Percentiles rank a stretch among this genome's conserved stretches.
Conservation (phyloP, 345 rosid species). For the Citrus sp. region DNA sequence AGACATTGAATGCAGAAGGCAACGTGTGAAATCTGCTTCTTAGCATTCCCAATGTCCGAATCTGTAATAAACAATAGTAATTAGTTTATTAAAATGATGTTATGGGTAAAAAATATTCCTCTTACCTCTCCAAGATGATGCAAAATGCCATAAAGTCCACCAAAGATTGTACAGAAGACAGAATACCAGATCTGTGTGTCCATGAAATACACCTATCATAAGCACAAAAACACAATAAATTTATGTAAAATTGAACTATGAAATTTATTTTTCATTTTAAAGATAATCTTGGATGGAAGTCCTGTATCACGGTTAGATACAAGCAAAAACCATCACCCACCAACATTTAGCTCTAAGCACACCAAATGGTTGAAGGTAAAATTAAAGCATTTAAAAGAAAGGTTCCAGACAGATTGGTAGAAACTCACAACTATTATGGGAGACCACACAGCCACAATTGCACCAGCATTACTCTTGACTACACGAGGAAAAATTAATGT, state of each 20-base stretch:
- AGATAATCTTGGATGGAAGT: not conserved
- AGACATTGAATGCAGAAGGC: conserved; percentile 76
- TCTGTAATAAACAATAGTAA: conserved; percentile 40
- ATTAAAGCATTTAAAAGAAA: not conserved
- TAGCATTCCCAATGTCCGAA: conserved; percentile 93
- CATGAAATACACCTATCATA: conserved; percentile 86
- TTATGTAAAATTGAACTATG: not conserved
- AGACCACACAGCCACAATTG: conserved; percentile 90
- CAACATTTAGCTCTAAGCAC: not conserved
- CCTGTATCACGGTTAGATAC: not conserved
- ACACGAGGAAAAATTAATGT: conserved; percentile 18
- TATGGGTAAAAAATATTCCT: conserved; percentile 12
- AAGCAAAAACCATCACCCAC: not conserved
- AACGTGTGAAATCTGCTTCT: conserved; percentile 87
- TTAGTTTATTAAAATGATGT: conserved; percentile 21
- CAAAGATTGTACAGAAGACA: conserved; percentile 81
- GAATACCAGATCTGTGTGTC: conserved; percentile 99
- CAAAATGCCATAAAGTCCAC: conserved; percentile 92
- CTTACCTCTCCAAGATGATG: conserved; percentile 99
- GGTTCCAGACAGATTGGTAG: not conserved
- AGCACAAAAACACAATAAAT: conserved; percentile 11
- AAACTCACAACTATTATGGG: conserved; percentile 87
- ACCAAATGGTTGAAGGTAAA: conserved; percentile 2
- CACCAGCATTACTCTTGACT: conserved; percentile 91
- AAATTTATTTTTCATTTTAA: conserved; percentile 8